Base-by-base conservation (phyloP, 306 rosid genomes). In the Cercis canadensis region DNA sequence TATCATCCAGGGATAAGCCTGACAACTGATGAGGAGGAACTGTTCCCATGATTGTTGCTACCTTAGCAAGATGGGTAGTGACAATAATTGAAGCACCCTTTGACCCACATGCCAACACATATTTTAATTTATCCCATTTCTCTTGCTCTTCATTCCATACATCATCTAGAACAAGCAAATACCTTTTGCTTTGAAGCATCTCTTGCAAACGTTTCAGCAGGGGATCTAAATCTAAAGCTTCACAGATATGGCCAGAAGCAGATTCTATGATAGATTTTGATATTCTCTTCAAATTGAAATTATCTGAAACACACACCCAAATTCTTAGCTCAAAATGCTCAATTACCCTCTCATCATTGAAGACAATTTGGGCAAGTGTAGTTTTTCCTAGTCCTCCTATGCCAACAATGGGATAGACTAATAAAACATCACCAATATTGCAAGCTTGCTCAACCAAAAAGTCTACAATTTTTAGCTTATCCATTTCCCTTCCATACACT, bases 81-180 rank as follows among this genome's bases (percentile, higher is more conserved):
- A 83, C 81, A 16, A 79, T 5, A 45, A 83, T 10, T 9, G 65
- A 60, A 69, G 70, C 16, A 6, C 83, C 83, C 4, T 17, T 50
- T 32, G 73, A 66, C 17, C 75, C 79, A 47, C 73, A 75, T 2
- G 15, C 62, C 41, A 83, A 19, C 2, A 70, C 40, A 29, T 11
- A 14, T 29, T 47, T 83, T 73, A 83, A 14, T 40, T 6, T 36
- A 32, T 56, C 78, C 84, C 81, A 79, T n/a, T 68, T 32, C 19
- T 57, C 72, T 13, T 58, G 67, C 33, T 76, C 65, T 1, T 75
- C 82, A 62, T 69, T 80, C 84, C 84, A 78, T 32, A 83, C 65
- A 43, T 78, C 84, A 15, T 83, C 84, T 8, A 83, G 51, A 33
- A 83, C 81, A 14, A 83, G 55, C 2, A 82, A 41, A 51, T 44